These are phyloP conservation scores for Pythium folliculosum DNA, from an alignment of 352 stramenopile genomes.

Conservation along the genomic window DNA sequence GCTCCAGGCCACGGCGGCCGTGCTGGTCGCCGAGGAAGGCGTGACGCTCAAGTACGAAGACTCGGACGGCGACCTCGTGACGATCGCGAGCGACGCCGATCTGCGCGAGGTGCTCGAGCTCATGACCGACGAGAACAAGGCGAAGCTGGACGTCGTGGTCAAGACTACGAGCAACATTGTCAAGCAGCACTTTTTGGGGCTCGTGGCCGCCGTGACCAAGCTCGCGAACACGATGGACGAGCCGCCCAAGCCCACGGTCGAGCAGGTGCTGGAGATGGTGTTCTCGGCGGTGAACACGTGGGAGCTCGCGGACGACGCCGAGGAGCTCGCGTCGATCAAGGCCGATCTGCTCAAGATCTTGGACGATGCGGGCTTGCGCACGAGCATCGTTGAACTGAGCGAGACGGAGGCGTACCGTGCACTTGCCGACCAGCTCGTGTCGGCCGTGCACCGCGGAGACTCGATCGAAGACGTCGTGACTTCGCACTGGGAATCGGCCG, in stretches of 20 bases:
- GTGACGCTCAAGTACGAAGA: constrained; percentile 55
- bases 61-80: constrained; percentile 60
- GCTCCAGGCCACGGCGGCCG: constrained; percentile 29
- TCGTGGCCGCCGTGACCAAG: constrained; percentile 60
- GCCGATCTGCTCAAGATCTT: constrained; percentile 44
- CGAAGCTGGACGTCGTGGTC: constrained; percentile 38
- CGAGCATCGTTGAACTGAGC: constrained; percentile 36
- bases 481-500: constrained; percentile 35
- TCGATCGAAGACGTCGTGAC: constrained; percentile 39
- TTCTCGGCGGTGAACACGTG: constrained; percentile 41
- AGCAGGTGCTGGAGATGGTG: constrained; percentile 44
- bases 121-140: constrained; percentile 53
- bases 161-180: constrained; percentile 28
- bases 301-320: constrained; percentile 44
- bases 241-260: constrained; percentile 25
- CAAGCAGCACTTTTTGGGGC: constrained; percentile 43
- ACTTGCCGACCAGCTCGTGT: constrained; percentile 37
- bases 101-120: constrained; percentile 51
- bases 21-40: constrained; percentile 26
- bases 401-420: constrained; percentile 33
- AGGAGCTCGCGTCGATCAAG: constrained; percentile 46
- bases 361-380: constrained; percentile 38
- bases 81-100: constrained; percentile 53
- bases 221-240: constrained; percentile 36
- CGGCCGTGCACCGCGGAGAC: constrained; percentile 35